Conservation (phyloP, 805 yeast genomes). For the Teunomyces lycoperdinae region DNA sequence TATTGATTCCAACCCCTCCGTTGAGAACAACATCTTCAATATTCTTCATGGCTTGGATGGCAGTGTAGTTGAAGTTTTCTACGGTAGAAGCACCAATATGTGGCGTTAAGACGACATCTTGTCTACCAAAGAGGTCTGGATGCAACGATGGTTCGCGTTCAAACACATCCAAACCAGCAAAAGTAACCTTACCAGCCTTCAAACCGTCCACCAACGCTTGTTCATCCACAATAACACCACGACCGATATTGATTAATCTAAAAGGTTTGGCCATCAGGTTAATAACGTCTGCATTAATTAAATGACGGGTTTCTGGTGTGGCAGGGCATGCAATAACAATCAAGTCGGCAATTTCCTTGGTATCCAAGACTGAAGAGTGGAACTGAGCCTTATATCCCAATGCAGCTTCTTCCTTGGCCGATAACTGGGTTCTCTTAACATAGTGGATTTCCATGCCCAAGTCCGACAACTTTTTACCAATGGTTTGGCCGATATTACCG, state of each 20-base stretch:
- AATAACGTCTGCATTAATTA: constrained; percentile 51
- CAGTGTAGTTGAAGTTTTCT: constrained; percentile 53
- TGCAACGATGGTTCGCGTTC: constrained; percentile 60
- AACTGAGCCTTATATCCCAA: constrained; percentile 48
- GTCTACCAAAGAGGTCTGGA: constrained; percentile 47
- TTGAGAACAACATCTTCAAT: constrained; percentile 44
- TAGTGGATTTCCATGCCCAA: constrained; percentile 67
- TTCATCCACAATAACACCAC: constrained; percentile 70
- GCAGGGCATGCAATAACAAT: constrained; percentile 69
- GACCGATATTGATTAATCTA: constrained; percentile 69
- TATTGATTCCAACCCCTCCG: constrained; percentile 33
- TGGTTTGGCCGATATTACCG: constrained; percentile 69
- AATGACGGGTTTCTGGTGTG: constrained; percentile 51
- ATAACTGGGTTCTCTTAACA: constrained; percentile 50
- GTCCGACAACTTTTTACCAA: constrained; percentile 53
- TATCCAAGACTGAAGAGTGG: constrained; percentile 31
- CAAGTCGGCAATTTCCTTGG: constrained; percentile 48
- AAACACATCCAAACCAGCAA: constrained; percentile 74
- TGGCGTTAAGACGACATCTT: constrained; percentile 66
- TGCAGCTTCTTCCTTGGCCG: constrained; percentile 24
- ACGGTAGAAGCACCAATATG: constrained; percentile 69
- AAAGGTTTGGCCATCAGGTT: constrained; percentile 49
- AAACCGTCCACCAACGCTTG: constrained; percentile 61
- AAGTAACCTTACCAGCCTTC: constrained; percentile 54
- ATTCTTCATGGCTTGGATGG: constrained; percentile 53